Evolutionary conservation across 2,329 filamentous ascomycete species (phyloP), one percentile per base, ranked within the genome.

Genomic region (Cordyceps cicadae): DNA sequence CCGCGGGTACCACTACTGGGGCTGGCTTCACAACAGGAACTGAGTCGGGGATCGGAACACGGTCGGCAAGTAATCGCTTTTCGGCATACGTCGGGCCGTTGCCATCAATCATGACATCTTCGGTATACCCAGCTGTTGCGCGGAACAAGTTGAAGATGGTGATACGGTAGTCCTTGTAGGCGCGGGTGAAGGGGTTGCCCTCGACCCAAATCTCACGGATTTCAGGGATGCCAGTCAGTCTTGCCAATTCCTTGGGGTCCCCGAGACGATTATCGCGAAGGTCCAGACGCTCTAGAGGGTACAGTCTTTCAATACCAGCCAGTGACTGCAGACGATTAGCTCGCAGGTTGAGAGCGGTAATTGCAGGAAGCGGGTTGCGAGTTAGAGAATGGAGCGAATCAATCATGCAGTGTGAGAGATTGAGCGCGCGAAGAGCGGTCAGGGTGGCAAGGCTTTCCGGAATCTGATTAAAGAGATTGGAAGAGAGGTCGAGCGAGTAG

Each of bases 341-440:
- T 61, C 93, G 87, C 60, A 99, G 82, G 69, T 97, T 97, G 61
- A 99, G 79, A 1, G 92, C 92, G 1, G 90, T 95, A 64, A 99
- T 96, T 21, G 94, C 93, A 32, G 94, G 93, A 5, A 99, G 81
- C 14, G 94, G 91, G 68, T 88, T 94, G 64, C 89, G 86, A 2
- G 87, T 87, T 48, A 99, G 79, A 2, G 93, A 96, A 68, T 95
- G 89, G 60, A 99, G 80, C 17, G 92, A 94, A 67, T 93, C 90
- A 64, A 99, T 97, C 92, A 97, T 97, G 80, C 93, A 97, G 69
- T 96, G 89, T 4, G 93, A 96, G 29, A 99, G 80, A 69, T 99
- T 97, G 59, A 99, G 78, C 26, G 94, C 92, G 65, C 92, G 87
- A n/a, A 99, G 82, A 32, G 91, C 88, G 21, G 91, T 92, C 62